Evolutionary conservation across 2,329 filamentous ascomycete species (phyloP), one percentile per base, ranked within the genome.

Genomic region (Calonectria fujianensis): DNA sequence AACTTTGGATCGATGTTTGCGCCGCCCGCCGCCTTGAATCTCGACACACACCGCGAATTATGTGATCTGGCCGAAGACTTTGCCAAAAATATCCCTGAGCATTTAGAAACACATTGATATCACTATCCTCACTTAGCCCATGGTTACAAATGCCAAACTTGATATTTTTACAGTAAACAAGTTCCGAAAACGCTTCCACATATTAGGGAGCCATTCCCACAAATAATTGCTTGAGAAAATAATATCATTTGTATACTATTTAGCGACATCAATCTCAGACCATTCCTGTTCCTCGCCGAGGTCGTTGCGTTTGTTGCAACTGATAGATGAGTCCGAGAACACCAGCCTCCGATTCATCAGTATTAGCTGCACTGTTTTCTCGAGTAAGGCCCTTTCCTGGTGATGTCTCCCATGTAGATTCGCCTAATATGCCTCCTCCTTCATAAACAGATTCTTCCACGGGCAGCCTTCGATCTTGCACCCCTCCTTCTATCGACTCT

Each of bases 371-470:
- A 79, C 90, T 92, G 76, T 87, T 89, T 75, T 91, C 90, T 35
- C 89, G 86, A 54, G 88, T 90, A 24, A 90, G 76, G 0, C 85
- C 88, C 73, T 87, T 87, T 1, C 86, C 86, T 2, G 90, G 90
- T 4, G 89, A 90, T 20, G 89, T 90, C 81, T 92, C 89, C 90
- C 91, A 92, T 11, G 88, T 88, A 4, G 91, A 92, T 85, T 90
- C 91, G 72, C 87, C 93, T 80, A 90, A 88, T 1, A 84, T 86
- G 0, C 86, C 88, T 1, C 86, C 87, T 29, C 86, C 87, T 54
- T 89, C 88, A 81, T 91, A 91, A 77, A 91, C 79, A n/a, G 85
- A 84, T 1, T 85, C 84, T n/a, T 89, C 90, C 37, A 91, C 91
- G 3, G 90, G 91, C 86, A 57, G 82, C 83, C 68, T 71, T 84